Percentiles rank a stretch among this genome's conserved stretches.
These are phyloP conservation scores for Meira miltonrushii DNA, from an alignment of 1,284 basidiomycete genomes.

Conservation along the genomic window DNA sequence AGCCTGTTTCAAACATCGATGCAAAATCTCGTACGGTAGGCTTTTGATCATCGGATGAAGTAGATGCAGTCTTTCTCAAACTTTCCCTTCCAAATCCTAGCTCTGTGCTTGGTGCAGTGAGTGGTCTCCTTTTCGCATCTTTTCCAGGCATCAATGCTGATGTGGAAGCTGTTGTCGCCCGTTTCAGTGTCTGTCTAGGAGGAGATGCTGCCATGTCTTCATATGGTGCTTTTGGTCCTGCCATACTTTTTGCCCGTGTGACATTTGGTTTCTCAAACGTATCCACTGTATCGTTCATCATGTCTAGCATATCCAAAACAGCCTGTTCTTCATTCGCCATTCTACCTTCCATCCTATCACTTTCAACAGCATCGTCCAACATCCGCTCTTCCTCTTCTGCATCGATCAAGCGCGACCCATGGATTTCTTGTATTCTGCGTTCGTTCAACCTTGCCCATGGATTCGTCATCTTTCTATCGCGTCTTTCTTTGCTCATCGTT, in stretches of 20 bases:
- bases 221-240: neutral
- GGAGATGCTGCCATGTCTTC: neutral
- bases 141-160: neutral
- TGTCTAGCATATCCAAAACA: conserved; percentile 37
- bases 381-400: conserved; percentile 6
- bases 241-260: neutral
- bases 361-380: conserved; percentile 3
- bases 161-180: neutral
- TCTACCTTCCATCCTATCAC: neutral
- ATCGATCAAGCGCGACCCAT: neutral
- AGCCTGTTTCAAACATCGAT: neutral
- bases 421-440: too few species aligned
- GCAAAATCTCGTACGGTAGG: conserved; percentile 7
- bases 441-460: conserved; percentile 4
- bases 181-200: neutral
- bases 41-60: neutral
- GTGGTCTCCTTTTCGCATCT: too few species aligned
- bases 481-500: conserved; percentile 10
- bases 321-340: conserved; percentile 25
- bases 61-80: neutral
- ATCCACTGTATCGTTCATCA: conserved; percentile 13
- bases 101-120: too few species aligned
- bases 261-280: conserved; percentile 5
- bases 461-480: conserved; percentile 17
- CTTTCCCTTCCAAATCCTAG: too few species aligned